These are phyloP conservation scores for Onygenales sp. DNA, from an alignment of 2,329 filamentous ascomycete genomes.

Conservation along the genomic window DNA sequence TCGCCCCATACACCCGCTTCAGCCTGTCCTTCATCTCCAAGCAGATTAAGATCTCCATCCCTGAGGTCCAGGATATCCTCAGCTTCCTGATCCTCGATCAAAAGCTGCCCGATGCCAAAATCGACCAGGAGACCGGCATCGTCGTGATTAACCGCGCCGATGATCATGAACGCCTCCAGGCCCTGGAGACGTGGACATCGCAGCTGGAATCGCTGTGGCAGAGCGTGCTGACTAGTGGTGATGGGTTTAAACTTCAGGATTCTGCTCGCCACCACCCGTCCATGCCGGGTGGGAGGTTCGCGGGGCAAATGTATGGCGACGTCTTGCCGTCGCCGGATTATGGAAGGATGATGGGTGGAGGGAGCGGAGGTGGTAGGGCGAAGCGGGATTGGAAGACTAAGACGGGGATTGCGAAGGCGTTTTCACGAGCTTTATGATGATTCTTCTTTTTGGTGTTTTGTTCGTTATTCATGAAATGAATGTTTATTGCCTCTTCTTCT, in stretches of 20 bases:
- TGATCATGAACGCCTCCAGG: slow-evolving; percentile 56
- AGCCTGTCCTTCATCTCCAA: slow-evolving; percentile 78
- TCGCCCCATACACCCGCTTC: slow-evolving; percentile 91
- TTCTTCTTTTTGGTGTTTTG: not conserved
- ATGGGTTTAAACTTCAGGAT: slow-evolving; percentile 50
- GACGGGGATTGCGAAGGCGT: slow-evolving; percentile 6
- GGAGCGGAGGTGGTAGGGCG: not conserved
- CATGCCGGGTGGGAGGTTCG: slow-evolving; percentile 24
- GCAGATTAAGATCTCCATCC: slow-evolving; percentile 73
- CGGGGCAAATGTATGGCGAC: slow-evolving; percentile 13
- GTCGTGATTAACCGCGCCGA: slow-evolving; percentile 74
- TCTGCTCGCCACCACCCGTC: slow-evolving; percentile 24
- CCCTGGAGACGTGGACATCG: slow-evolving; percentile 62
- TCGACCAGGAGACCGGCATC: slow-evolving; percentile 78
- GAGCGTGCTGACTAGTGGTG: slow-evolving; percentile 66
- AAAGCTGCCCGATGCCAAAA: slow-evolving; percentile 67
- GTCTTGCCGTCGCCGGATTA: slow-evolving; percentile 12
- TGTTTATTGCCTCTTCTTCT: too few relatives aligned
- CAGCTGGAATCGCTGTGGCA: slow-evolving; percentile 61
- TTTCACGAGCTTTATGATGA: slow-evolving; percentile 5
- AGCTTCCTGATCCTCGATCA: slow-evolving; percentile 87
- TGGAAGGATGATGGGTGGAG: not conserved
- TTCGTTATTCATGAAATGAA: too few relatives aligned
- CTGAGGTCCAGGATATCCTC: slow-evolving; percentile 91
- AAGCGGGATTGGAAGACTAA: slow-evolving; percentile 17